A percentile compares a stretch with the other conserved stretches of the same genome.
These are phyloP conservation scores for Pouteria campechiana DNA, from an alignment of 179 eudicot genomes.

Conservation along the genomic window DNA sequence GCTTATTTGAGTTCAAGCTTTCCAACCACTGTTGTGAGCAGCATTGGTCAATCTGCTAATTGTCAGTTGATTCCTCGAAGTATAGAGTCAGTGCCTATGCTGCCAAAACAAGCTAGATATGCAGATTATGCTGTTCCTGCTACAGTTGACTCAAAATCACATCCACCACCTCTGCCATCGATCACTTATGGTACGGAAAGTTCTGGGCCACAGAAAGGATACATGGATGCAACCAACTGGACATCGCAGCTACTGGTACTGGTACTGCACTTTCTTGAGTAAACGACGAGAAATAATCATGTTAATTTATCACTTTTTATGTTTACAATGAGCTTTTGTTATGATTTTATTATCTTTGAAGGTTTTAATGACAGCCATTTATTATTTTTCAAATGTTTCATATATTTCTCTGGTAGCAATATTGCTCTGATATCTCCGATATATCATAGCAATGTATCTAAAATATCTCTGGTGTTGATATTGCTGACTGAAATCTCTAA, in stretches of 20 bases:
- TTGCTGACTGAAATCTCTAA: too few species aligned
- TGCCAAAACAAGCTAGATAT: slow-evolving; percentile 4
- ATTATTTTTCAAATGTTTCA: too few species aligned
- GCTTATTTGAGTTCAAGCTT: slow-evolving; percentile 20
- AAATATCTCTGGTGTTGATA: too few species aligned
- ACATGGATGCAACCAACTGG: slow-evolving; percentile 15
- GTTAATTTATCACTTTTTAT: neutral
- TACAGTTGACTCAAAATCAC: slow-evolving; percentile 10
- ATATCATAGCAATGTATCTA: too few species aligned
- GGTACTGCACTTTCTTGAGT: slow-evolving; percentile 21
- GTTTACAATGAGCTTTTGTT: too few species aligned
- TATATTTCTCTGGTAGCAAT: too few species aligned
- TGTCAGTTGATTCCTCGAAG: neutral
- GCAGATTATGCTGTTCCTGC: slow-evolving; percentile 2
- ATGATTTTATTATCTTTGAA: too few species aligned
- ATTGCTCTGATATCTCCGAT: too few species aligned
- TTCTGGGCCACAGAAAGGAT: slow-evolving; percentile 11
- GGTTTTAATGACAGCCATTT: too few species aligned
- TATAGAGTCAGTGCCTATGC: neutral
- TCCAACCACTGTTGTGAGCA: slow-evolving; percentile 11
- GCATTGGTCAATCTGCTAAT: slow-evolving; percentile 5
- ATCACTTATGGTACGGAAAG: neutral
- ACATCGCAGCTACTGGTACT: slow-evolving; percentile 13
- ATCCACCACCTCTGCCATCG: slow-evolving; percentile 6
- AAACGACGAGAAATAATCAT: too few species aligned